Evolutionary conservation across 23 red algal species (phyloP).

Genomic region (Gracilaria gracilis): DNA sequence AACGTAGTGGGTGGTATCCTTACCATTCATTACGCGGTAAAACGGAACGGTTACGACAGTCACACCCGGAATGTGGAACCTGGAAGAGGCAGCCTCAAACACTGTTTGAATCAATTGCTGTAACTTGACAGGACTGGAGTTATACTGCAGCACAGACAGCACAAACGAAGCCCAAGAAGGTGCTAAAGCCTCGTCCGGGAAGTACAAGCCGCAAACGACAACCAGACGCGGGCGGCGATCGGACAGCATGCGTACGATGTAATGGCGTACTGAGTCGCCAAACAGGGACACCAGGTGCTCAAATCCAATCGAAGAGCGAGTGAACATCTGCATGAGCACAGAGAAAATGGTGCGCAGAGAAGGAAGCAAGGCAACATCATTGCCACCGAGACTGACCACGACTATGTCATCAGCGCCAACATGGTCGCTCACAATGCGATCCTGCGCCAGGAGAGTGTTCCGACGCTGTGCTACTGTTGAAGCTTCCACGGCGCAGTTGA

Average conservation of each 20-base stretch:
- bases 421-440: slow-evolving; percentile 60
- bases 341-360: slow-evolving; percentile 38
- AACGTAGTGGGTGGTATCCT: slow-evolving; percentile 56
- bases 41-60: slow-evolving; percentile 54
- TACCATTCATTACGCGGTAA: slow-evolving; percentile 71
- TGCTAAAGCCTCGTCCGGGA: slow-evolving; percentile 24
- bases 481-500: slow-evolving; percentile 81
- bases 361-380: slow-evolving; percentile 75
- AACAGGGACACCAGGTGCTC: slow-evolving; percentile 51
- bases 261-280: slow-evolving; percentile 21
- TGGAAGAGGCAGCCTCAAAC: not conserved
- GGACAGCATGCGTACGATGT: slow-evolving; percentile 23
- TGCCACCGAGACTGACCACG: slow-evolving; percentile 77
- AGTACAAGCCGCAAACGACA: slow-evolving; percentile 75
- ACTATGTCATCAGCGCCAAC: slow-evolving; percentile 47
- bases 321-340: slow-evolving; percentile 27
- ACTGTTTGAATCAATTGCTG: slow-evolving; percentile 60
- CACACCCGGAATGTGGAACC: slow-evolving; percentile 10
- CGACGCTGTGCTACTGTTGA: slow-evolving; percentile 44
- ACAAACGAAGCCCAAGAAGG: slow-evolving; percentile 65
- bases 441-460: slow-evolving; percentile 25
- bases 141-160: slow-evolving; percentile 60
- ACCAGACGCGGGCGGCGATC: slow-evolving; percentile 41
- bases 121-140: slow-evolving; percentile 28
- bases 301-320: slow-evolving; percentile 13